Conservation (phyloP, 768 basidiomycete genomes). For the Flagelloscypha sp. region DNA sequence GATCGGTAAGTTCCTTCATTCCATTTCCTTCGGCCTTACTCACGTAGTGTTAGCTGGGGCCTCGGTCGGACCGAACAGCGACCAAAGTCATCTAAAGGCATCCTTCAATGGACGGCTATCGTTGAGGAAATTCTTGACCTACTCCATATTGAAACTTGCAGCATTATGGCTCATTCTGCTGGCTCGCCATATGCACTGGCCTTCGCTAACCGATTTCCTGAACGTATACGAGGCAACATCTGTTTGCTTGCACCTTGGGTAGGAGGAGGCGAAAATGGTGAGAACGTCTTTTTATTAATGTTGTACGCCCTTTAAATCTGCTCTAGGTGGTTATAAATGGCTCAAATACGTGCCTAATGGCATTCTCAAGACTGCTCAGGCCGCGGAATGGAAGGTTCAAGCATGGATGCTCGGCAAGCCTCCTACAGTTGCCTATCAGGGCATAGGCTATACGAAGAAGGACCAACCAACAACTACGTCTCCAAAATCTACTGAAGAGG, state of each 20-base stretch:
- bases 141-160: constrained; percentile 69
- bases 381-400: constrained; percentile 95
- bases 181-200: constrained; percentile 93
- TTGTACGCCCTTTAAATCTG: constrained; percentile 4
- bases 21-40: constrained; percentile 9
- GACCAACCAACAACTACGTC: constrained; percentile 27
- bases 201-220: constrained; percentile 65
- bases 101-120: constrained; percentile 84
- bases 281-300: constrained; percentile 22
- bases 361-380: constrained; percentile 89
- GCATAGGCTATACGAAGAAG: constrained; percentile 82
- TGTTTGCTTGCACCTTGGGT: constrained; percentile 96
- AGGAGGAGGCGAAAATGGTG: constrained; percentile 81
- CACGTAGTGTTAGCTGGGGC: constrained; percentile 61
- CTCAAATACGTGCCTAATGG: constrained; percentile 93
- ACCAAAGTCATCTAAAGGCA: constrained; percentile 62
- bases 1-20: constrained; percentile 53
- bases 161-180: constrained; percentile 92
- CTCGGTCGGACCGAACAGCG: constrained; percentile 77
- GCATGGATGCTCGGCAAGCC: constrained; percentile 98
- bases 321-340: constrained; percentile 83
- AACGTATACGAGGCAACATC: constrained; percentile 74
- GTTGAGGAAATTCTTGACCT: constrained; percentile 87
- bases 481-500: no score
- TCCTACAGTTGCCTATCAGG: constrained; percentile 74